phyloP scores from a whole-genome alignment of 202 grass and related monocot genomes.

The Miscanthus sacchariflorus region DNA sequence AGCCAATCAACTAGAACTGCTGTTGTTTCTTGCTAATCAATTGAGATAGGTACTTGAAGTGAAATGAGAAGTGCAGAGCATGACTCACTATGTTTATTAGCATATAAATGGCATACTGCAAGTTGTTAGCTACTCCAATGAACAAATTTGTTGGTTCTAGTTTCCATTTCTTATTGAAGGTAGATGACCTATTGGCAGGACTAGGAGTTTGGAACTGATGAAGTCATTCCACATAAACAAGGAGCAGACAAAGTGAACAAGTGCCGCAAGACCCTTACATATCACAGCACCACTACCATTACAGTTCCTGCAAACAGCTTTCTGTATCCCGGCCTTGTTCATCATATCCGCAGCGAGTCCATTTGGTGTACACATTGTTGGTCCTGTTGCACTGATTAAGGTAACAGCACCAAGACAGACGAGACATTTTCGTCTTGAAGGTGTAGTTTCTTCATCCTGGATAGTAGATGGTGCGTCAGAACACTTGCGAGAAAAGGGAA shows the following conservation, averaged over 20 bases:
- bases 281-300: constrained; percentile 74
- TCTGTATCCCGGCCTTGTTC: constrained; percentile 54
- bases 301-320: constrained; percentile 87
- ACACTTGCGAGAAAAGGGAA: neutral
- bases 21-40: neutral
- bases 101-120: neutral
- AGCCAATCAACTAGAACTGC: neutral
- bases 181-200: neutral
- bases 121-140: neutral
- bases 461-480: neutral
- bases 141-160: constrained; percentile 13
- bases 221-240: constrained; percentile 1
- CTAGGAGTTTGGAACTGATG: neutral
- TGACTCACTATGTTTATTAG: neutral
- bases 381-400: constrained; percentile 57
- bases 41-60: neutral
- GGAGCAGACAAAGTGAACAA: neutral
- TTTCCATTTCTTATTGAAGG: neutral
- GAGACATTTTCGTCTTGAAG: constrained; percentile 78
- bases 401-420: constrained; percentile 72
- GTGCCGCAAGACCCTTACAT: constrained; percentile 56
- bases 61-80: neutral
- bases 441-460: constrained; percentile 40
- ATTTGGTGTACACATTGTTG: constrained; percentile 50
- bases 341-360: constrained; percentile 56